Percentiles rank a stretch among this genome's conserved stretches.
Evolutionary conservation across 2,329 filamentous ascomycete genomes (phyloP).

Genomic region (Chaetomiaceae sp.): DNA sequence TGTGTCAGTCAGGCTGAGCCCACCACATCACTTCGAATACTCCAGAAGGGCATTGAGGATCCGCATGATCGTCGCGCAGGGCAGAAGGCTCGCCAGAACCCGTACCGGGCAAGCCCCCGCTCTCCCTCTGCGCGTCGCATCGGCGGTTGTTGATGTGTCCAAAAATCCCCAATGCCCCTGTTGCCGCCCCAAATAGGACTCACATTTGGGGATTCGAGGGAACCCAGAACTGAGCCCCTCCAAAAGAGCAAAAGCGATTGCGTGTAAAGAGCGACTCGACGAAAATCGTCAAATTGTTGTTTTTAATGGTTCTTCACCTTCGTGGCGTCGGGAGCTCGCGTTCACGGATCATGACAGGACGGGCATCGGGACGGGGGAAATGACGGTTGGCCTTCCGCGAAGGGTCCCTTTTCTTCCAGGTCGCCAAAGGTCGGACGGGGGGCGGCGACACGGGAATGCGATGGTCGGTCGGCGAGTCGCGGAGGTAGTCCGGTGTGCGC

Average conservation of each 20-base stretch:
- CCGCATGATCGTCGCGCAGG: conserved; percentile 29
- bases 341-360: conserved; percentile 28
- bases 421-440: conserved; percentile 16
- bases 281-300: conserved; percentile 38
- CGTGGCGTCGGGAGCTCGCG: conserved; percentile 23
- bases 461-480: conserved; percentile 25
- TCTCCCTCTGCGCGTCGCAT: conserved; percentile 7
- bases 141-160: conserved; percentile 6
- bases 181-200: conserved; percentile 16
- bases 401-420: conserved; percentile 20
- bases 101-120: neutral
- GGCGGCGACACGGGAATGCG: conserved; percentile 8
- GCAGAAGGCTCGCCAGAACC: neutral
- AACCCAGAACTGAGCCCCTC: conserved; percentile 4
- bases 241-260: conserved; percentile 14
- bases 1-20: conserved; percentile 7
- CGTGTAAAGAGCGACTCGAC: conserved; percentile 44
- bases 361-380: conserved; percentile 28
- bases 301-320: conserved; percentile 26
- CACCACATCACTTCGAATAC: neutral
- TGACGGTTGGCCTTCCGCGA: conserved; percentile 28
- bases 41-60: conserved; percentile 30
- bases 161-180: neutral
- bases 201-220: conserved; percentile 17
- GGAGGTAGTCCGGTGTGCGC: conserved; percentile 23